Conservation (phyloP, 164 flowering plant species). For the Kingdonia uniflora region DNA sequence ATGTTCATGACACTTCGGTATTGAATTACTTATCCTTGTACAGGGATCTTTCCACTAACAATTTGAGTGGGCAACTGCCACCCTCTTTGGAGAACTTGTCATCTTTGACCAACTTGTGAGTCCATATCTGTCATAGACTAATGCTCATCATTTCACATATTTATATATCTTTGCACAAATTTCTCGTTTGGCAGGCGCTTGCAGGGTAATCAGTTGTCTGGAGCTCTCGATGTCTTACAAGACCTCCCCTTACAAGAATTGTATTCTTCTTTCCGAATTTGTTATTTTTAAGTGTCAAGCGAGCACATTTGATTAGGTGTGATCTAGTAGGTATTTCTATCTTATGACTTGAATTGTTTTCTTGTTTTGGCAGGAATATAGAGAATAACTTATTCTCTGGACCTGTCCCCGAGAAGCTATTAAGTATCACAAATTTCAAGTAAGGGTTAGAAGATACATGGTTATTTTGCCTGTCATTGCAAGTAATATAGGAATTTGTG, state of each 20-base stretch:
- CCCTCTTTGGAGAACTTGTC: slow-evolving; percentile 46
- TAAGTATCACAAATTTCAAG: slow-evolving; percentile 69
- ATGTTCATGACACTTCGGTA: background rate
- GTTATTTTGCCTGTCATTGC: no score
- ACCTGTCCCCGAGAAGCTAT: slow-evolving; percentile 69
- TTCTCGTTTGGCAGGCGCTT: slow-evolving; percentile 47
- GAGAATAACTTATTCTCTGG: slow-evolving; percentile 79
- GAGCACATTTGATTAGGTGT: no score
- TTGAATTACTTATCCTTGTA: slow-evolving; percentile 7
- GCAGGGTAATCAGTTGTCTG: slow-evolving; percentile 81
- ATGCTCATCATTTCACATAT: background rate
- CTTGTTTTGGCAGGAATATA: slow-evolving; percentile 51
- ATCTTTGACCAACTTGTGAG: slow-evolving; percentile 64
- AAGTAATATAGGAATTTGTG: no score
- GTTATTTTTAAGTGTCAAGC: slow-evolving; percentile 3
- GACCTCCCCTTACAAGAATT: slow-evolving; percentile 67
- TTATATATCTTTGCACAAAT: background rate
- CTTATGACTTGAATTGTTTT: background rate
- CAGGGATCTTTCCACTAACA: slow-evolving; percentile 81
- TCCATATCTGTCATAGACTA: slow-evolving; percentile 1
- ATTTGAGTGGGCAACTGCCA: slow-evolving; percentile 72
- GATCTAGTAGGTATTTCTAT: no score
- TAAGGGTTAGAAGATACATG: slow-evolving; percentile 26
- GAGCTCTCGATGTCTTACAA: slow-evolving; percentile 80
- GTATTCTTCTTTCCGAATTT: slow-evolving; percentile 33